A percentile compares a stretch with the other conserved stretches of the same genome.
Evolutionary conservation across 306 rosid species (phyloP).

Genomic region (Vigna radiata): DNA sequence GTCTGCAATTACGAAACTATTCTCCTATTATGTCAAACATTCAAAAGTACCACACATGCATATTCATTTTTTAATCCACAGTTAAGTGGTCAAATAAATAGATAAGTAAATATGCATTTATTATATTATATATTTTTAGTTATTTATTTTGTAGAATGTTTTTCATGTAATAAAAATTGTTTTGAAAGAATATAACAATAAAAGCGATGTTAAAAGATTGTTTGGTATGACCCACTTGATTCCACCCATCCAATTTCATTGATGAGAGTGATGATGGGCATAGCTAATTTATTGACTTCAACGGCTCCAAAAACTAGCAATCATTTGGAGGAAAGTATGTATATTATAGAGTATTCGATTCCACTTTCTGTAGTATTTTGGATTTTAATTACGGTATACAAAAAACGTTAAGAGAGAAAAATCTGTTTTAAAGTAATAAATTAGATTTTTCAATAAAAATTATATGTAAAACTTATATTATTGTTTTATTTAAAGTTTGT

Average conservation of each 20-base stretch:
- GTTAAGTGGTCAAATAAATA: too few relatives aligned
- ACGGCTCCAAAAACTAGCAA: constrained; percentile 47
- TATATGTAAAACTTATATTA: not conserved
- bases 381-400: too few relatives aligned
- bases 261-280: constrained; percentile 53
- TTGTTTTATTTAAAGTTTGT: not conserved
- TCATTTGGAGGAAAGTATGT: constrained; percentile 31
- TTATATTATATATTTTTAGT: too few relatives aligned
- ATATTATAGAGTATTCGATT: too few relatives aligned
- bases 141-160: too few relatives aligned
- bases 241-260: constrained; percentile 45
- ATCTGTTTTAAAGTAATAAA: too few relatives aligned
- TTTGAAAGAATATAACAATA: not conserved
- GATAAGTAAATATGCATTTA: too few relatives aligned
- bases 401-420: too few relatives aligned
- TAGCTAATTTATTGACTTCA: constrained; percentile 53
- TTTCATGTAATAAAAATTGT: too few relatives aligned
- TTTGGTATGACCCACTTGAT: constrained; percentile 7
- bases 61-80: too few relatives aligned
- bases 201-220: not conserved
- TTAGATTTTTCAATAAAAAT: too few relatives aligned
- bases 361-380: too few relatives aligned
- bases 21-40: not conserved
- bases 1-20: not conserved
- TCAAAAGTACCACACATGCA: not conserved